phyloP scores from a whole-genome alignment of 768 basidiomycete genomes.

The Amyloporia xantha region DNA sequence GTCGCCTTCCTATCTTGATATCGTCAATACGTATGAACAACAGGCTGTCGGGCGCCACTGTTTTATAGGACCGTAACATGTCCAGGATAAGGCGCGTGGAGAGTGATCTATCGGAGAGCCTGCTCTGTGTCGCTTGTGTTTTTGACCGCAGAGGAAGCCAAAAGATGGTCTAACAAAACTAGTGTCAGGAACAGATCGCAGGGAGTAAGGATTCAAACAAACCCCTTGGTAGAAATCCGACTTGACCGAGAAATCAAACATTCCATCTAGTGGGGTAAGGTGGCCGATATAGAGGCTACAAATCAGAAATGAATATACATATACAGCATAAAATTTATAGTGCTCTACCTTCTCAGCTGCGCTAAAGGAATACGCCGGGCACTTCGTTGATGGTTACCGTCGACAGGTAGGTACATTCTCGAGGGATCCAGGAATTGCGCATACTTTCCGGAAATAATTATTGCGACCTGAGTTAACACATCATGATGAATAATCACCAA shows the following conservation, averaged over 20 bases:
- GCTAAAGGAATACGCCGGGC: slow-evolving; percentile 19
- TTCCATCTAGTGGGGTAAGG: slow-evolving; percentile 30
- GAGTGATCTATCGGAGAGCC: background rate
- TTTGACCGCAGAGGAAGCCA: slow-evolving; percentile 35
- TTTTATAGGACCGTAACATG: background rate
- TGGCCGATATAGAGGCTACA: slow-evolving; percentile 38
- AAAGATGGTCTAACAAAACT: slow-evolving; percentile 40
- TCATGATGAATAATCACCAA: background rate
- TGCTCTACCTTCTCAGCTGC: slow-evolving; percentile 28
- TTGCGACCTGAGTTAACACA: slow-evolving; percentile 20
- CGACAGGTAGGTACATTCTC: slow-evolving; percentile 31
- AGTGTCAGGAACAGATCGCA: slow-evolving; percentile 1
- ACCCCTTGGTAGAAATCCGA: slow-evolving; percentile 34
- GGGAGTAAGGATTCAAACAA: slow-evolving; percentile 12
- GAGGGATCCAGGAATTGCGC: slow-evolving; percentile 42
- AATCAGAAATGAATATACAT: background rate
- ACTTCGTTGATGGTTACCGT: background rate
- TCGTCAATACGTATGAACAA: slow-evolving; percentile 1
- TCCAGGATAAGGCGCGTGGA: background rate
- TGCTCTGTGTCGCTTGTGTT: slow-evolving; percentile 14
- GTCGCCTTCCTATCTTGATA: background rate
- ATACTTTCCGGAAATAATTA: slow-evolving; percentile 26
- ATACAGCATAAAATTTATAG: too few relatives aligned
- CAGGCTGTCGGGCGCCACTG: background rate
- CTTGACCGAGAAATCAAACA: slow-evolving; percentile 33